Base-by-base conservation (phyloP, 495 filamentous ascomycete genomes). In the Mycothermus thermophilus region DNA sequence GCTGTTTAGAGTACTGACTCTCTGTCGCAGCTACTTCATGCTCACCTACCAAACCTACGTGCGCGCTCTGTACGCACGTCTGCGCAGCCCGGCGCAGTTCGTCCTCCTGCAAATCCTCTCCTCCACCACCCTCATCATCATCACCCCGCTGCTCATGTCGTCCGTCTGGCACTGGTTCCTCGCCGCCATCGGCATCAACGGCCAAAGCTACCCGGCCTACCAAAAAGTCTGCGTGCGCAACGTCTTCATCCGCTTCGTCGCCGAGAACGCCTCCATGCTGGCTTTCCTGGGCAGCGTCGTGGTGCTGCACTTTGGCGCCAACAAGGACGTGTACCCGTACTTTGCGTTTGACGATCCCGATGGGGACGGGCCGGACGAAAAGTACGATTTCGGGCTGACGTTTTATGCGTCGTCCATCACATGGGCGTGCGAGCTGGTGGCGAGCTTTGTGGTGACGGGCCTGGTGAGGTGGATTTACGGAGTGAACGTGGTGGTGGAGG, bases 41-140 rank as follows among this genome's bases (percentile, higher is more conserved):
- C 50, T 76, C 12, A 78, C 74, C 2, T 78, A 78, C 55, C 74
- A 78, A 54, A 78, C 73, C 2, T 78, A 77, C 53, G 74, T 78
- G n/a, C 71, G 74, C 18, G 74, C 74, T 5, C 43, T 78, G n/a
- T 78, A 77, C 44, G 73, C 74, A 10, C 67, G 74, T 9, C 62
- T 78, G 12, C 69, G 74, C 17, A 67, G 62, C 8, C 73, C 71
- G 3, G 46, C 50, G 13, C 72, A 77, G 47, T 78, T 78, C 54
- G 61, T 72, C 32, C 57, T 64, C 39, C 62, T 78, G 11, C 74
- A 78, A 44, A 44, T 69, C 2, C 48, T 77, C 28, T 75, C 71
- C 1, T 72, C 67, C 1, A 58, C 63, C 5, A 54, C 63, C 38
- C 64, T 72, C 40, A 75, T 76, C 46, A 60, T 76, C 37, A 57